phyloP scores from a whole-genome alignment of 2,329 filamentous ascomycete species.

The Pseudomassariella vexata region DNA sequence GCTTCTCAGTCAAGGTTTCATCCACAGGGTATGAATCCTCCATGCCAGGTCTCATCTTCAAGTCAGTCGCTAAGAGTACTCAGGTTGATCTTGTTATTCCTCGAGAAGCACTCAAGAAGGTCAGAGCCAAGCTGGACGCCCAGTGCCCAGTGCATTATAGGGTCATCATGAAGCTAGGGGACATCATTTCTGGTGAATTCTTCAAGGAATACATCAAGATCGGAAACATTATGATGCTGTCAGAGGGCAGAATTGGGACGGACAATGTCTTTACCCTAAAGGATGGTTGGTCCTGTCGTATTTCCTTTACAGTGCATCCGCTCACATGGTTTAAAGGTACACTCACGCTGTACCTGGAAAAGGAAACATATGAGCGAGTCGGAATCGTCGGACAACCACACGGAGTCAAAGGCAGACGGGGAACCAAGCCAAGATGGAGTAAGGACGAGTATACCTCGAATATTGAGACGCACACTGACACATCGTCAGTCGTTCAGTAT shows the following conservation, averaged over 20 bases:
- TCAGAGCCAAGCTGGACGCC: slow-evolving; percentile 44
- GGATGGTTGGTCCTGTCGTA: slow-evolving; percentile 46
- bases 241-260: slow-evolving; percentile 63
- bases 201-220: slow-evolving; percentile 81
- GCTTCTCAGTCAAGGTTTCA: slow-evolving; percentile 58
- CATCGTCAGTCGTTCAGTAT: slow-evolving; percentile 60
- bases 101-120: slow-evolving; percentile 48
- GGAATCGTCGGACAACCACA: slow-evolving; percentile 71
- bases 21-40: slow-evolving; percentile 54
- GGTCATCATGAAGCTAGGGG: slow-evolving; percentile 66
- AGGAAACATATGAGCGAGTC: slow-evolving; percentile 74
- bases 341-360: slow-evolving; percentile 72
- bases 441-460: slow-evolving; percentile 19
- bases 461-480: slow-evolving; percentile 23
- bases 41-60: neutral
- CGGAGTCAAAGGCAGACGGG: slow-evolving; percentile 50
- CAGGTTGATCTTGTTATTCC: slow-evolving; percentile 71
- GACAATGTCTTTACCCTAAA: slow-evolving; percentile 68
- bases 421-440: slow-evolving; percentile 69
- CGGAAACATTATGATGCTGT: slow-evolving; percentile 77
- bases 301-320: neutral
- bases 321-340: slow-evolving; percentile 41
- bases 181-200: slow-evolving; percentile 69
- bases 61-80: too few relatives aligned
- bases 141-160: slow-evolving; percentile 51